Base-by-base conservation (phyloP, 768 basidiomycete species). In the Steccherinum ochraceum region DNA sequence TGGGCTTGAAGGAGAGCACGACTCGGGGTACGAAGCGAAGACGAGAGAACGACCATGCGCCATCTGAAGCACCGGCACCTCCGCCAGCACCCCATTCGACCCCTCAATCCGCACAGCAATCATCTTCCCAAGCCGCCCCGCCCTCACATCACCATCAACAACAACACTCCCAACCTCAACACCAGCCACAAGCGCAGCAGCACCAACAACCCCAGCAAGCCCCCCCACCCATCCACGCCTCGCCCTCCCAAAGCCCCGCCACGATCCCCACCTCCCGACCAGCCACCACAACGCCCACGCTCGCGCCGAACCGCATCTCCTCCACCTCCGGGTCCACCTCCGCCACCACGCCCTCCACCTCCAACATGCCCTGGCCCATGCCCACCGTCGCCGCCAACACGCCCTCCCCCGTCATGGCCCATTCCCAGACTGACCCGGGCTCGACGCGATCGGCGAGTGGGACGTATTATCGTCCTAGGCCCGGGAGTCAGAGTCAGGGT, bases 1-100 rank as follows among this genome's bases (percentile, higher is more conserved):
- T 92, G 16, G 84, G 86, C 10, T 70, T 92, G 45, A 90, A 90
- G 64, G 85, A 86, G 57, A 87, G 84, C 55, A 80, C 86, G 16
- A 76, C 76, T 0, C 67, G 84, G 40, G 82, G 77, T 4, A 71
- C 72, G 24, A 87, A 87, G 59, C 77, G 86, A 41, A 74, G 78
- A 40, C 75, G 79, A 40, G 77, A 76, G 43, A 59, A 67, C 20
- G 69, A 57, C 23, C 18, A 4, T 3, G 19, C 60, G 24, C 55
- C 62, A 0, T 49, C 60, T 13, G 52, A 46, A 3, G 59, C 58
- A 46, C 56, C 65, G 12, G 53, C 61, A 49, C 53, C 54, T 2
- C 60, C 60, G 56, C 2, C 61, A 58, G 30, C 58, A 40, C 3
- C 52, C 18, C 30, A 35, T 16, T 53, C 61, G 48, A 52, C 54